phyloP scores from a whole-genome alignment of 257 asterid genomes.

The Solanum bulbocastanum region DNA sequence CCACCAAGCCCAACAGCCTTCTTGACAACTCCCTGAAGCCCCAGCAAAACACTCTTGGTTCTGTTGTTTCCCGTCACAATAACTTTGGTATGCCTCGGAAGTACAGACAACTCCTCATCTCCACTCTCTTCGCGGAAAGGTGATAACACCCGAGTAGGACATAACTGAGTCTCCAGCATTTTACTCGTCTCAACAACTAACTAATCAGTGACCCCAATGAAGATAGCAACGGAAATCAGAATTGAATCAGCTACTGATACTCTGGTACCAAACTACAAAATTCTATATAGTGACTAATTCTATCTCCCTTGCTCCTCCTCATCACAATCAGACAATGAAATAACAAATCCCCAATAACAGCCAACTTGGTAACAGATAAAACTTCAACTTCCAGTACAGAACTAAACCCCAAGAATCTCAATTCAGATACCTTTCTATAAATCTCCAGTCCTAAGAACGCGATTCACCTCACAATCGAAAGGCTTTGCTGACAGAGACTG shows the following conservation, averaged over 20 bases:
- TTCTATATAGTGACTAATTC: slow-evolving; percentile 8
- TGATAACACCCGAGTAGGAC: slow-evolving; percentile 56
- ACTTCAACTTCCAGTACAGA: background rate
- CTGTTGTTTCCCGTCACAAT: slow-evolving; percentile 92
- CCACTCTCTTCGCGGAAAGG: slow-evolving; percentile 85
- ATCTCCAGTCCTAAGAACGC: background rate
- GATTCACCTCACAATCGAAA: background rate
- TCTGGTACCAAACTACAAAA: slow-evolving; percentile 1
- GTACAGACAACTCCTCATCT: slow-evolving; percentile 85
- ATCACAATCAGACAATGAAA: background rate
- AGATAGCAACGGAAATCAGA: background rate
- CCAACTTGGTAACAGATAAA: background rate
- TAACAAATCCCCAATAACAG: background rate
- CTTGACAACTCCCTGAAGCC: slow-evolving; percentile 96
- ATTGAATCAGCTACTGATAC: slow-evolving; percentile 5
- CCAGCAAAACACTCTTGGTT: slow-evolving; percentile 91
- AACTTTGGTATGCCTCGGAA: slow-evolving; percentile 95
- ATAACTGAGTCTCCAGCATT: slow-evolving; percentile 66
- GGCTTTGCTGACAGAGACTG: background rate
- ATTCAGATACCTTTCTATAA: slow-evolving; percentile 1
- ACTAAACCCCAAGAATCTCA: background rate
- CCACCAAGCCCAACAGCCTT: slow-evolving; percentile 99
- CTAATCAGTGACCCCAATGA: background rate
- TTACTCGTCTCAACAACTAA: background rate
- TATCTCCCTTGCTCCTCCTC: slow-evolving; percentile 1